Conservation (phyloP, 2,329 filamentous ascomycete species). For the Penicillium sp. region DNA sequence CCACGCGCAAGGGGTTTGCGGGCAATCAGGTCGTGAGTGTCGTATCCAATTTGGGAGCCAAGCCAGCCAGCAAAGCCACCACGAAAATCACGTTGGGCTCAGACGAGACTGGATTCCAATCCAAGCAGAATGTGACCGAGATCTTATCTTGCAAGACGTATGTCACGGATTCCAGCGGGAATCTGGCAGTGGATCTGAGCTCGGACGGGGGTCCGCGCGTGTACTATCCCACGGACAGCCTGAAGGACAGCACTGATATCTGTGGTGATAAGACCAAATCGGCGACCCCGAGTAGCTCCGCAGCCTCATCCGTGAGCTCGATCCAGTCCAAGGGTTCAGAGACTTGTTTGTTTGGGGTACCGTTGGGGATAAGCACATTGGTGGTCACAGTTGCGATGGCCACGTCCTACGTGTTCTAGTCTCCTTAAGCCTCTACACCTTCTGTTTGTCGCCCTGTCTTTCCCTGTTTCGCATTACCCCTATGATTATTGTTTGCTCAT, state of each 20-base stretch:
- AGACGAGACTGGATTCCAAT: constrained; percentile 2
- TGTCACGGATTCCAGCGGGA: constrained; percentile 5
- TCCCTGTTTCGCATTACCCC: background rate
- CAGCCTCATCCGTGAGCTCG: background rate
- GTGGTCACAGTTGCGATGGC: background rate
- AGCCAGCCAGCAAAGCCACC: constrained; percentile 5
- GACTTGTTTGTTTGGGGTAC: background rate
- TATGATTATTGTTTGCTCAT: too few relatives aligned
- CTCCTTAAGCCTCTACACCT: too few relatives aligned
- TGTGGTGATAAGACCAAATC: background rate
- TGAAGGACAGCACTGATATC: constrained; percentile 5
- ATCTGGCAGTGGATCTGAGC: constrained; percentile 9
- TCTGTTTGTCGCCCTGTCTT: too few relatives aligned
- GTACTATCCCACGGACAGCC: constrained; percentile 9
- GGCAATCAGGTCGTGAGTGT: constrained; percentile 9
- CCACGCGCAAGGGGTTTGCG: constrained; percentile 7
- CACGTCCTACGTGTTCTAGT: background rate
- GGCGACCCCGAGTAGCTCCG: too few relatives aligned
- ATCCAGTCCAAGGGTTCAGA: background rate
- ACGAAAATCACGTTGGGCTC: constrained; percentile 5
- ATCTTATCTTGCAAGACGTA: constrained; percentile 8
- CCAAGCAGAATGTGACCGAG: constrained; percentile 7
- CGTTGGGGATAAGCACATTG: background rate
- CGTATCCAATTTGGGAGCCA: constrained; percentile 5
- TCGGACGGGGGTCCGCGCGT: constrained; percentile 10